Evolutionary conservation across 495 filamentous ascomycete species (phyloP), one percentile per base, ranked within the genome.

Genomic region (Niebla homalea): DNA sequence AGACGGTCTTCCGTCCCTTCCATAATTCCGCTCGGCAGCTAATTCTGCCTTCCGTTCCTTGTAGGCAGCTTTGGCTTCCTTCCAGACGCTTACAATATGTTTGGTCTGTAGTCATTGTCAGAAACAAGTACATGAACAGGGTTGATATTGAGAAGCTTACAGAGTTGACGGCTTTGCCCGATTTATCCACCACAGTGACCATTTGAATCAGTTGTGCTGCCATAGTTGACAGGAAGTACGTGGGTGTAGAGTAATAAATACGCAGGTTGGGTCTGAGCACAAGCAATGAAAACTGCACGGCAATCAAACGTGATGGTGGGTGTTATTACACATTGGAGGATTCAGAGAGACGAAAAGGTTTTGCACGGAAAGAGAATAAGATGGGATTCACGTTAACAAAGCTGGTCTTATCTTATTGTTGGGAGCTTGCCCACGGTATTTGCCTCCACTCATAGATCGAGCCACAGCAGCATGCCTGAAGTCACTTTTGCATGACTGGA

Each of bases 151-250:
- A 36, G 43, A 52, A 46, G 68, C 85, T 66, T 76, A 92, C 87
- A 50, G 84, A 92, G 73, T 82, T 89, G 46, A 95, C 85, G 8
- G 93, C 80, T 73, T 94, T 90, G 51, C 87, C 87, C 51, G 88
- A 93, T 60, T 84, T 85, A 70, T 95, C 89, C 66, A 95, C 79
- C 49, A 95, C 85, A 48, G 87, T 87, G 60, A 95, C 82, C 37
- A 87, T 86, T 68, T 94, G 69, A 46, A 75, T 74, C 25, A 84
- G 20, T 36, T 48, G 57, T 26, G 69, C 70, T 47, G 70, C 67
- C 57, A 60, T 60, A 3, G 12, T 35, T 47, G 3, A n/a, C 5
- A 23, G 18, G 15, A 5, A 21, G 10, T n/a, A 35, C 14, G 14
- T 4, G 29, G 23, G 18, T 18, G 42, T 45, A 25, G 19, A 19